Evolutionary conservation across 129 eudicot genomes (phyloP), one percentile per base, ranked within the genome.

Genomic region (Escallonia herrerae): DNA sequence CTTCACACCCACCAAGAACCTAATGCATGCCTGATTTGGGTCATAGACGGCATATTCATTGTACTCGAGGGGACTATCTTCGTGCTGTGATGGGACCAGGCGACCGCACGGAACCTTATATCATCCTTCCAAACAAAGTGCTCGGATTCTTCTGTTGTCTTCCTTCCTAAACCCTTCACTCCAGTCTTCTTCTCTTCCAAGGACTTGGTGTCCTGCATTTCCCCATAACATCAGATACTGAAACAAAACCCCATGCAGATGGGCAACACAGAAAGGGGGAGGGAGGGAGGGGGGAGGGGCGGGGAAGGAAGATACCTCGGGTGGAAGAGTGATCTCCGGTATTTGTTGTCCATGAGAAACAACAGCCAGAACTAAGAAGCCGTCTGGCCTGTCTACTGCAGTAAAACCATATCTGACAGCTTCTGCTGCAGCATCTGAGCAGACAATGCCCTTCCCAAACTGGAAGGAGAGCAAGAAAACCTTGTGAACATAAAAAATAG

Each of bases 391-490:
- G 41, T 86, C 95, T 1, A 78, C 88, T 1, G 95, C 94, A 4
- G 97, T 94, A 68, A 84, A 94, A 33, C 97, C 97, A 43, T 77
- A 94, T 54, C 82, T 83, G 40, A 97, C 94, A 2, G 95, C 97
- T 70, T 86, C 97, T 51, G 97, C 99, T 48, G 97, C 89, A 8
- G 97, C 85, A 78, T 94, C 99, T 2, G 97, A 84, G 72, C 99
- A 94, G 4, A 89, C 95, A 2, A 94, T 89, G 0, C 94, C 95
- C 82, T 62, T 89, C 15, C 99, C 99, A 60, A 94, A 89, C 99
- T 94, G 79, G 42, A 37, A 58, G 4, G 41, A 15, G 11, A 9
- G 15, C 42, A 22, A 15, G 39, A 7, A 47, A 7, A 15, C 43
- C 1, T 33, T 43, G 52, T 15, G 39, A 57, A 48, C 5, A 40